Percentiles rank a stretch among this genome's conserved stretches.
Conservation (phyloP, 192 early-diverging fungal genomes). For the Entomortierella beljakovae region DNA sequence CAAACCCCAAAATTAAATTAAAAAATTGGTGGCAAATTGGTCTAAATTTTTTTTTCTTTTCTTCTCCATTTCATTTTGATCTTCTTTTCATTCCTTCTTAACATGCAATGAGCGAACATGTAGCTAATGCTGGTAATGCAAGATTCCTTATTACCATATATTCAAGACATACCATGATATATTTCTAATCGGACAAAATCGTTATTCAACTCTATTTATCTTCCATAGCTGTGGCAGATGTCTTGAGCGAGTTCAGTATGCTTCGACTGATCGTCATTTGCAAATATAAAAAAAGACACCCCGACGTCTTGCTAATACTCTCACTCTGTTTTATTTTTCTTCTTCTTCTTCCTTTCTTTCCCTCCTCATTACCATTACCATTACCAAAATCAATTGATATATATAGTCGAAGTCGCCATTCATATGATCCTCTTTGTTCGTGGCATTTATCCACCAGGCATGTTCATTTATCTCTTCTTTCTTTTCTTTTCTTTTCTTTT, state of each 20-base stretch:
- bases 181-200: not conserved
- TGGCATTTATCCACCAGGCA: conserved; percentile 52
- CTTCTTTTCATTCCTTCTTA: not conserved
- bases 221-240: conserved; percentile 24
- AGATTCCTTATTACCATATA: not conserved
- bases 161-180: not conserved
- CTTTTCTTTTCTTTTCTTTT: not conserved
- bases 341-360: too few relatives aligned
- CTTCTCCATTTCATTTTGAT: not conserved
- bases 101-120: conserved; percentile 24
- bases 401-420: conserved; percentile 41
- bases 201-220: not conserved
- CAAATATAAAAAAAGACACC: too few relatives aligned
- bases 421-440: conserved; percentile 46
- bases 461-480: not conserved
- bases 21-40: conserved; percentile 12
- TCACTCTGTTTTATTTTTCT: too few relatives aligned
- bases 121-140: conserved; percentile 3
- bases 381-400: not conserved
- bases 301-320: too few relatives aligned
- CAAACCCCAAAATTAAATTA: conserved; percentile 1
- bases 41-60: not conserved
- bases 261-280: too few relatives aligned
- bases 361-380: too few relatives aligned
- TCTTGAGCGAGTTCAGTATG: conserved; percentile 43